Conservation (phyloP, 306 rosid genomes). For the Prunus davidiana region DNA sequence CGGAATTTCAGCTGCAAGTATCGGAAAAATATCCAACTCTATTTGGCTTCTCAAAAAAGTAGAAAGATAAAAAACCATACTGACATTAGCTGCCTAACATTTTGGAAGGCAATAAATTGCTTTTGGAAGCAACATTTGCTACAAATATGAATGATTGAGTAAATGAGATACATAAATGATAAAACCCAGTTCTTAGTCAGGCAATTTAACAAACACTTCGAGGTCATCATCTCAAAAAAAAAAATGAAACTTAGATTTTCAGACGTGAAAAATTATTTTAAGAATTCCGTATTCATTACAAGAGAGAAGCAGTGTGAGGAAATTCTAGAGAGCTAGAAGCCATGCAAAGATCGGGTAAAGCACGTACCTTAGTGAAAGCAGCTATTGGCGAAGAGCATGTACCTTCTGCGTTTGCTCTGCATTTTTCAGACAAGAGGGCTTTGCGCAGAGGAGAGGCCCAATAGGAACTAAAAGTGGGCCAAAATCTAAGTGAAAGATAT, state of each 20-base stretch:
- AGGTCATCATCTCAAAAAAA: background rate
- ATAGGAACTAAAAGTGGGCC: background rate
- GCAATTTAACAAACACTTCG: constrained; percentile 23
- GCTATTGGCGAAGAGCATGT: background rate
- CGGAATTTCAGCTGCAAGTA: background rate
- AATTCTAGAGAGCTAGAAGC: background rate
- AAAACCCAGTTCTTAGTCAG: background rate
- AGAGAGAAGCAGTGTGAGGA: background rate
- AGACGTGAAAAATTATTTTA: no score
- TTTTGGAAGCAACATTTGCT: background rate
- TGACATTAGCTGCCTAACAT: background rate
- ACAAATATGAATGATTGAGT: background rate
- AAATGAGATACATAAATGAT: background rate
- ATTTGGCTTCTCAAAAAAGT: background rate
- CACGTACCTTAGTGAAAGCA: background rate
- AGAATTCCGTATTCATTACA: background rate
- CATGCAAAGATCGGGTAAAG: background rate
- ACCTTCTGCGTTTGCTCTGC: background rate
- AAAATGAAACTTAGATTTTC: no score
- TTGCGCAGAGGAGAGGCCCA: background rate
- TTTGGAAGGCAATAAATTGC: background rate
- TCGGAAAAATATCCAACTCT: background rate
- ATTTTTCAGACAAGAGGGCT: background rate
- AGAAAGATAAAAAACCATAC: background rate
- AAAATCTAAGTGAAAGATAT: no score